A percentile compares a stretch with the other conserved stretches of the same genome.
Conservation (phyloP, 805 yeast genomes). For the Suhomyces prunicola region DNA sequence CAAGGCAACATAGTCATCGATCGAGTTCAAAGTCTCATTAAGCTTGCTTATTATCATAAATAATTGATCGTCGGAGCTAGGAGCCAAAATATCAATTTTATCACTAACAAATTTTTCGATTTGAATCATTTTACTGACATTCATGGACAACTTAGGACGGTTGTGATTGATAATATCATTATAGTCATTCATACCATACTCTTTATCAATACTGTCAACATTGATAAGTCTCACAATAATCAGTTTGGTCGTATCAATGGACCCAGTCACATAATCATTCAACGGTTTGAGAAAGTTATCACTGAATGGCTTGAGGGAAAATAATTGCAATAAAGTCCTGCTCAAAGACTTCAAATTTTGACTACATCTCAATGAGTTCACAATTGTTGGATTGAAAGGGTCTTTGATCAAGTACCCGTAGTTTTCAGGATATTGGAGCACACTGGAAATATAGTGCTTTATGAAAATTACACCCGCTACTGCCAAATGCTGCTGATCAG, state of each 20-base stretch:
- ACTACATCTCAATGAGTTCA: constrained; percentile 18
- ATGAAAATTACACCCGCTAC: constrained; percentile 66
- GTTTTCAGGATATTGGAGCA: constrained; percentile 52
- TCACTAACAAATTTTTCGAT: constrained; percentile 44
- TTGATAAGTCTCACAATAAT: constrained; percentile 49
- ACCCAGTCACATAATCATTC: constrained; percentile 63
- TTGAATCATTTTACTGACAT: constrained; percentile 44
- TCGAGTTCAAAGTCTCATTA: constrained; percentile 34
- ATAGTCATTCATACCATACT: constrained; percentile 59
- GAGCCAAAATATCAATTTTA: constrained; percentile 43
- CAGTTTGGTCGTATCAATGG: constrained; percentile 44
- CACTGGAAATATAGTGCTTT: constrained; percentile 46
- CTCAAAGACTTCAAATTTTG: constrained; percentile 57
- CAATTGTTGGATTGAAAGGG: constrained; percentile 19
- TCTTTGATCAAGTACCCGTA: constrained; percentile 47
- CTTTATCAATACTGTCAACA: constrained; percentile 53
- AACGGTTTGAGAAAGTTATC: constrained; percentile 75
- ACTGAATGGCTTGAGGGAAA: constrained; percentile 65
- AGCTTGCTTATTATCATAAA: constrained; percentile 41
- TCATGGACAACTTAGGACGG: constrained; percentile 46
- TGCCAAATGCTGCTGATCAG: constrained; percentile 58
- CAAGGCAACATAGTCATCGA: constrained; percentile 43
- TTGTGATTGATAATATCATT: constrained; percentile 59
- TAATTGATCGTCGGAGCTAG: constrained; percentile 54
- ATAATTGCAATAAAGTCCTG: constrained; percentile 61